Conservation (phyloP, 2,329 filamentous ascomycete genomes). For the Fusarium sp. region DNA sequence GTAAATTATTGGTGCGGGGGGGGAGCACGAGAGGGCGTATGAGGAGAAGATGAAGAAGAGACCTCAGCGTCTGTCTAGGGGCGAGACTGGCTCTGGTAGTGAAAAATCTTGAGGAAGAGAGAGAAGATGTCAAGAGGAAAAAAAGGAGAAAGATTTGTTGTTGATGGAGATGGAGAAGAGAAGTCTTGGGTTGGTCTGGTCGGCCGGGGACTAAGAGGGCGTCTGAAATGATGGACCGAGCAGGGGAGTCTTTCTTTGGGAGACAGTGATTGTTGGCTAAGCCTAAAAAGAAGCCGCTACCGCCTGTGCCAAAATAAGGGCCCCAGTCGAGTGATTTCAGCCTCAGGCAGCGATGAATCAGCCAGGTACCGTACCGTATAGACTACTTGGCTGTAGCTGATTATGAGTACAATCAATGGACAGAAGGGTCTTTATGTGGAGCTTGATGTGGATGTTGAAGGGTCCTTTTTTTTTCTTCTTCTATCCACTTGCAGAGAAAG, state of each 20-base stretch:
- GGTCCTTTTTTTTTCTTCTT: conserved; percentile 17
- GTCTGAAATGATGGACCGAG: conserved; percentile 41
- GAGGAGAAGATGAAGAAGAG: conserved; percentile 12
- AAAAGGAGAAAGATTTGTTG: conserved; percentile 43
- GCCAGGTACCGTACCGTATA: not conserved
- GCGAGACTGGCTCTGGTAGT: conserved; percentile 17
- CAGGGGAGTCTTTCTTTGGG: conserved; percentile 36
- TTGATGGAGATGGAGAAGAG: conserved; percentile 43
- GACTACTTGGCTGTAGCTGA: not conserved
- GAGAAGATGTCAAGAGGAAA: conserved; percentile 28
- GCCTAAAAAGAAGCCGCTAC: conserved; percentile 41
- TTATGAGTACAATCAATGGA: conserved; percentile 7
- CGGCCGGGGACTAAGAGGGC: conserved; percentile 40
- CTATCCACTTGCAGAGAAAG: conserved; percentile 23
- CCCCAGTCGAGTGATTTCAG: conserved; percentile 35
- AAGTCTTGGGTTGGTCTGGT: conserved; percentile 35
- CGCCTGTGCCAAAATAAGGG: conserved; percentile 29
- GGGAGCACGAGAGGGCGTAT: conserved; percentile 34
- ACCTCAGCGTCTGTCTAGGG: conserved; percentile 35
- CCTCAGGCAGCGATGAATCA: conserved; percentile 42
- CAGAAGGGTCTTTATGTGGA: conserved; percentile 3
- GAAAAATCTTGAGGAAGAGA: conserved; percentile 25
- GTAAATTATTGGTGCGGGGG: conserved; percentile 48
- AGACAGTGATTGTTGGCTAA: conserved; percentile 27
- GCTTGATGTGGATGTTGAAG: conserved; percentile 15